Conservation (phyloP, 2,329 filamentous ascomycete genomes). For the Ascosphaera acerosa region DNA sequence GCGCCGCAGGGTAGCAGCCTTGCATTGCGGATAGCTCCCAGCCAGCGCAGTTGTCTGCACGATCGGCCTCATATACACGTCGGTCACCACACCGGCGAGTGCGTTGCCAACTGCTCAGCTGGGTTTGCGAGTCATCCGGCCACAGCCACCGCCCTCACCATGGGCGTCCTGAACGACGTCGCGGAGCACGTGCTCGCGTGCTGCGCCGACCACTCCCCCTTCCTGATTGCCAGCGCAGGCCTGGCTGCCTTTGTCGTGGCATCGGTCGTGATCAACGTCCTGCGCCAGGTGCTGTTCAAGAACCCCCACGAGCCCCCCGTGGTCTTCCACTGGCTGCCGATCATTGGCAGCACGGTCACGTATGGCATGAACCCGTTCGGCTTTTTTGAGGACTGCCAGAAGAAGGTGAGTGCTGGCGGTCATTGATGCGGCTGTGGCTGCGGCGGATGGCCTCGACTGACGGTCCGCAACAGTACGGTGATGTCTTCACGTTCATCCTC, state of each 20-base stretch:
- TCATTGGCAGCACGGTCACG: constrained; percentile 72
- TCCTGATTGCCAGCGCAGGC: constrained; percentile 20
- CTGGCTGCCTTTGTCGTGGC: constrained; percentile 25
- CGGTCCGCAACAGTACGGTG: constrained; percentile 38
- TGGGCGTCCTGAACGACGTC: constrained; percentile 27
- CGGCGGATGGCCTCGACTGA: constrained; percentile 1
- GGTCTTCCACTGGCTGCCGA: constrained; percentile 38
- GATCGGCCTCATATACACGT: no score
- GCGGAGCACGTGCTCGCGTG: constrained; percentile 21
- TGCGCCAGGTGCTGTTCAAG: constrained; percentile 54
- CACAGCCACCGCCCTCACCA: constrained; percentile 14
- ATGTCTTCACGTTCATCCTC: constrained; percentile 72
- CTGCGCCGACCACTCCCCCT: constrained; percentile 22
- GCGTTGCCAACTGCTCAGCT: no score
- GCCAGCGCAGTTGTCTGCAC: no score
- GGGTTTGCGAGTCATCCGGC: no score
- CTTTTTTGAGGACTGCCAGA: constrained; percentile 38
- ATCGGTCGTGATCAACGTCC: constrained; percentile 50
- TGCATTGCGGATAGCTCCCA: no score
- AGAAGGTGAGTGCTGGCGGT: constrained; percentile 36
- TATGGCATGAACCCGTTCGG: constrained; percentile 69
- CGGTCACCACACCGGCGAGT: no score
- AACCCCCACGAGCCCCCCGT: constrained; percentile 53
- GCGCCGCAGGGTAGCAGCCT: no score
- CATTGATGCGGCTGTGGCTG: not conserved